phyloP scores from a whole-genome alignment of 2,329 filamentous ascomycete species.

The Aureobasidium sp. region DNA sequence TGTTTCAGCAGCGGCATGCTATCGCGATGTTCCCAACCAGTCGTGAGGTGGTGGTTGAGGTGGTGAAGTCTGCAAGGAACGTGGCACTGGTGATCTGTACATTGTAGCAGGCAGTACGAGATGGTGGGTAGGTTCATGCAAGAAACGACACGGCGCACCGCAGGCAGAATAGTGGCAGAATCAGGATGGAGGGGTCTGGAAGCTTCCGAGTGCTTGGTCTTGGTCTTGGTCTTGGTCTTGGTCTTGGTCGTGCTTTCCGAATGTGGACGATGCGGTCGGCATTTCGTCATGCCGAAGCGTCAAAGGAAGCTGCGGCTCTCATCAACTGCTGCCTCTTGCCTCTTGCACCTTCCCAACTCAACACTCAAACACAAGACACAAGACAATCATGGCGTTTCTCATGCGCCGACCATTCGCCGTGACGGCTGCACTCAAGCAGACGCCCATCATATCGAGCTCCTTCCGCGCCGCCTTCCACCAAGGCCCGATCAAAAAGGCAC shows the following conservation, averaged over 20 bases:
- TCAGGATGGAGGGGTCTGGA: conserved; percentile 4
- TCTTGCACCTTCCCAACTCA: not conserved
- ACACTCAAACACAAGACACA: not conserved
- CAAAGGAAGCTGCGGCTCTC: not conserved
- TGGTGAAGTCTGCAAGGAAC: not conserved
- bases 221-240: too few species aligned
- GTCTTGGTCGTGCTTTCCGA: not conserved
- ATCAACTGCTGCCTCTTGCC: not conserved
- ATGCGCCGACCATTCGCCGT: conserved; percentile 58
- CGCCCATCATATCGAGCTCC: conserved; percentile 41
- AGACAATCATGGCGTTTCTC: conserved; percentile 51
- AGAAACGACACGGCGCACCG: not conserved
- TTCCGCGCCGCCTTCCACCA: conserved; percentile 55
- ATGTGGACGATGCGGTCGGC: not conserved
- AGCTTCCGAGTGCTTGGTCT: not conserved
- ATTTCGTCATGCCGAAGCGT: conserved; percentile 9
- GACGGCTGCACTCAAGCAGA: conserved; percentile 49
- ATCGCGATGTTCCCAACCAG: not conserved
- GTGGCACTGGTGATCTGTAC: not conserved
- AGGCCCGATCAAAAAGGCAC: conserved; percentile 32
- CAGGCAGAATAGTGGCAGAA: not conserved
- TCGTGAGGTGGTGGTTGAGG: not conserved
- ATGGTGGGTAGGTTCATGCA: not conserved
- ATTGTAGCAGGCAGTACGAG: not conserved
- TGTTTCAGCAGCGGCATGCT: conserved; percentile 5